Evolutionary conservation across 192 early-diverging fungal species (phyloP).

Genomic region (Gigaspora rosea): DNA sequence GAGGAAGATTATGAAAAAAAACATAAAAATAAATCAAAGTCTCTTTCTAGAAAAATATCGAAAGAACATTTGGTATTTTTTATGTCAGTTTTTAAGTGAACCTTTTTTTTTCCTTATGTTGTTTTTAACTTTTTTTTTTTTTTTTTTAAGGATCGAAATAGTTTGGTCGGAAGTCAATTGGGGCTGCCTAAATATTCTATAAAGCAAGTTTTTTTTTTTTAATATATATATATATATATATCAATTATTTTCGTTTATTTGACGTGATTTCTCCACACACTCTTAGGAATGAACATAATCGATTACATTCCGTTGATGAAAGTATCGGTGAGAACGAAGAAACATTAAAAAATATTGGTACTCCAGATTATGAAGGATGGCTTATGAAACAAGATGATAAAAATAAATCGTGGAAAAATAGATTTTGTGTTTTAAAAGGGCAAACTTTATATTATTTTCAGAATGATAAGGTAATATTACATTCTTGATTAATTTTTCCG

Average conservation of each 20-base stretch:
- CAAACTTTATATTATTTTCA: constrained; percentile 61
- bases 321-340: constrained; percentile 38
- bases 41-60: too few relatives aligned
- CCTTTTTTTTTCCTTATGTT: background rate
- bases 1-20: too few relatives aligned
- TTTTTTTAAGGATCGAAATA: constrained; percentile 12
- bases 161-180: constrained; percentile 12
- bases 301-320: constrained; percentile 34
- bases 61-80: background rate
- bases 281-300: background rate
- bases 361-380: constrained; percentile 62
- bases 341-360: constrained; percentile 38
- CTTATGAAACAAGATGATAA: constrained; percentile 61
- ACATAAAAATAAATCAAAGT: too few relatives aligned
- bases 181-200: background rate
- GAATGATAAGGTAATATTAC: constrained; percentile 42
- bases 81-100: background rate
- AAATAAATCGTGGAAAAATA: constrained; percentile 62
- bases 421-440: constrained; percentile 65
- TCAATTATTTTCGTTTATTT: background rate
- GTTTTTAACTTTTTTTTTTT: background rate
- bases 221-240: too few relatives aligned
- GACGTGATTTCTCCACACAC: background rate
- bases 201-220: background rate
- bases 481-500: background rate